A percentile compares a stretch with the other conserved stretches of the same genome.
Evolutionary conservation across 352 stramenopile species (phyloP).

Genomic region (Pythium volutum): DNA sequence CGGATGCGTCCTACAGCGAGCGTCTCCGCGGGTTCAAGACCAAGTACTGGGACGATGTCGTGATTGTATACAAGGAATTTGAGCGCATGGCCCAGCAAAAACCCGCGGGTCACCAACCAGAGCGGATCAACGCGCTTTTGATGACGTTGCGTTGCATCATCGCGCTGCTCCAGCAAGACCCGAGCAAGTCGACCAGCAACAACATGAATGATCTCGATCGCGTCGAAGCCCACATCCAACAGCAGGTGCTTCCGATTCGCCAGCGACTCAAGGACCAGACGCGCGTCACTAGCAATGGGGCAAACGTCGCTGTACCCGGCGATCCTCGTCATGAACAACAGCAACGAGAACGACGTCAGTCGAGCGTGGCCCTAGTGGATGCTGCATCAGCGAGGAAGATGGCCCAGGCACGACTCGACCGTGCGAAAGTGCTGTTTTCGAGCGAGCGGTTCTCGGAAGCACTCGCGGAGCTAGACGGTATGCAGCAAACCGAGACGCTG

Average conservation of each 20-base stretch:
- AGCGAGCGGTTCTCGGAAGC: no score
- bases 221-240: slow-evolving; percentile 79
- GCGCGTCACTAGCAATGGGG: slow-evolving; percentile 19
- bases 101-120: slow-evolving; percentile 68
- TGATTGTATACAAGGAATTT: slow-evolving; percentile 84
- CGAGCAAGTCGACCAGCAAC: slow-evolving; percentile 67
- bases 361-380: no score
- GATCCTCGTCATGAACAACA: no score
- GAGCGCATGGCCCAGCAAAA: slow-evolving; percentile 86
- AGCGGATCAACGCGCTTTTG: slow-evolving; percentile 80
- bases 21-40: slow-evolving; percentile 68
- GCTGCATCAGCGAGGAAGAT: no score
- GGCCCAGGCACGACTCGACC: no score
- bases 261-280: slow-evolving; percentile 75
- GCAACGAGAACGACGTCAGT: no score
- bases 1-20: slow-evolving; percentile 61
- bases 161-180: slow-evolving; percentile 76
- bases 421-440: no score
- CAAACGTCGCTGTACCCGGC: no score
- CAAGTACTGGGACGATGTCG: slow-evolving; percentile 83
- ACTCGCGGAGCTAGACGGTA: neutral
- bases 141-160: slow-evolving; percentile 82
- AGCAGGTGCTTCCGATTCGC: slow-evolving; percentile 78
- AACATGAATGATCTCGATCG: slow-evolving; percentile 80
- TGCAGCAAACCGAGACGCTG: neutral